Conservation (phyloP, 1,139 yeast species). For the Taphrina populina region DNA sequence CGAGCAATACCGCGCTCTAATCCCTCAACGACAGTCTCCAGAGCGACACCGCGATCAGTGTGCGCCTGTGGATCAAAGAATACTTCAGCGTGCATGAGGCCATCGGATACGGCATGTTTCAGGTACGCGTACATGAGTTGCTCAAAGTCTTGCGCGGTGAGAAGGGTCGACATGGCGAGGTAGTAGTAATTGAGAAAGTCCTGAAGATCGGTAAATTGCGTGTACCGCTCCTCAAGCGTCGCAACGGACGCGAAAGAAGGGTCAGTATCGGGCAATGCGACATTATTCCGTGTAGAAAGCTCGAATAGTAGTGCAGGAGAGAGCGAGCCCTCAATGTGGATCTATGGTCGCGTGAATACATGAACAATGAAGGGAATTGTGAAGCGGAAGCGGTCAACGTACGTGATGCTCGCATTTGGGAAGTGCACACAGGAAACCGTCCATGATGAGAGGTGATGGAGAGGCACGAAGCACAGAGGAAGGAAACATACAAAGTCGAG, state of each 20-base stretch:
- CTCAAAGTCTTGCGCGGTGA: constrained; percentile 64
- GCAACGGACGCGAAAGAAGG: constrained; percentile 54
- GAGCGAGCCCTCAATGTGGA: constrained; percentile 75
- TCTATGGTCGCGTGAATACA: constrained; percentile 52
- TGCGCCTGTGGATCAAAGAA: constrained; percentile 87
- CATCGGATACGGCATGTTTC: constrained; percentile 59
- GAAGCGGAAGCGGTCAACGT: neutral
- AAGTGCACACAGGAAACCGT: constrained; percentile 15
- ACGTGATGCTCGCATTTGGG: constrained; percentile 29
- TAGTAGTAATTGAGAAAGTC: constrained; percentile 76
- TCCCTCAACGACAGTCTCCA: constrained; percentile 63
- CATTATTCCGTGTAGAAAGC: constrained; percentile 58
- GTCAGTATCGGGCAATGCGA: constrained; percentile 58
- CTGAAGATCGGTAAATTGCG: constrained; percentile 62
- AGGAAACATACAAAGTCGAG: too few species aligned
- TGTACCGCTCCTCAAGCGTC: constrained; percentile 58
- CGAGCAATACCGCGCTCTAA: constrained; percentile 61
- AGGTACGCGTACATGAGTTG: constrained; percentile 76
- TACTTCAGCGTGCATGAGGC: constrained; percentile 62
- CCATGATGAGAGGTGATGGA: neutral
- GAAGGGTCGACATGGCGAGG: constrained; percentile 71
- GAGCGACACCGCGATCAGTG: constrained; percentile 60
- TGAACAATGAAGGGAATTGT: too few species aligned
- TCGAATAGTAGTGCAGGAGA: constrained; percentile 69
- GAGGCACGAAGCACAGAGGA: too few species aligned